These are phyloP conservation scores for Rhododendron griersonianum DNA, from an alignment of 148 eudicot genomes.

Conservation along the genomic window DNA sequence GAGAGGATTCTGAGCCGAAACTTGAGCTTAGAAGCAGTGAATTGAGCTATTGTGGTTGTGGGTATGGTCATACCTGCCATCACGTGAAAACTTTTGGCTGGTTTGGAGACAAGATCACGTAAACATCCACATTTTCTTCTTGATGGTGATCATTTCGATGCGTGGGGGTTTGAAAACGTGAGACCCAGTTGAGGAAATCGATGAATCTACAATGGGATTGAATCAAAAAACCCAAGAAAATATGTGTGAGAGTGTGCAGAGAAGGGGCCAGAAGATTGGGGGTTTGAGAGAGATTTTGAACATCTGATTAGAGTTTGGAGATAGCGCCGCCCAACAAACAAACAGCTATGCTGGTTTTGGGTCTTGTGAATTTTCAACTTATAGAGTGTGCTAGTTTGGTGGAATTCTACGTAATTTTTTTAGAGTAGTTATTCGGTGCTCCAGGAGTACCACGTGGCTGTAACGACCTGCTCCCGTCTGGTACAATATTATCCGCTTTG, in stretches of 20 bases:
- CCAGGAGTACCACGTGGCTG: not conserved
- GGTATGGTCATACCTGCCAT: constrained; percentile 24
- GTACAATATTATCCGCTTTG: too few relatives aligned
- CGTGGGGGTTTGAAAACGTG: not conserved
- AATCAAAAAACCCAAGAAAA: not conserved
- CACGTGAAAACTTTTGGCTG: not conserved
- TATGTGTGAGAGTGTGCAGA: not conserved
- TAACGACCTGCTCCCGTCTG: too few relatives aligned
- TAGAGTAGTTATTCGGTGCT: not conserved
- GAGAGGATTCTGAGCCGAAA: constrained; percentile 35
- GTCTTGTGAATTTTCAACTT: not conserved
- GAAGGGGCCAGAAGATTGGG: not conserved
- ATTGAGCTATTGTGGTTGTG: constrained; percentile 7
- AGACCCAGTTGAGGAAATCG: constrained; percentile 11
- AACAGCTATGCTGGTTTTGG: not conserved
- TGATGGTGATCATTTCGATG: constrained; percentile 17
- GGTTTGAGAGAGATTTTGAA: not conserved
- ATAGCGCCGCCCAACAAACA: not conserved
- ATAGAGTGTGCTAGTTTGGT: not conserved
- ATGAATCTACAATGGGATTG: constrained; percentile 12
- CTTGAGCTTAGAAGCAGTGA: constrained; percentile 14
- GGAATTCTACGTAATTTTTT: not conserved
- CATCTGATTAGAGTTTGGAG: not conserved
- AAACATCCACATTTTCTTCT: constrained; percentile 41
- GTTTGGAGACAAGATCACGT: constrained; percentile 11